Base-by-base conservation (phyloP, 768 basidiomycete genomes). In the Tubosaeta sp. region DNA sequence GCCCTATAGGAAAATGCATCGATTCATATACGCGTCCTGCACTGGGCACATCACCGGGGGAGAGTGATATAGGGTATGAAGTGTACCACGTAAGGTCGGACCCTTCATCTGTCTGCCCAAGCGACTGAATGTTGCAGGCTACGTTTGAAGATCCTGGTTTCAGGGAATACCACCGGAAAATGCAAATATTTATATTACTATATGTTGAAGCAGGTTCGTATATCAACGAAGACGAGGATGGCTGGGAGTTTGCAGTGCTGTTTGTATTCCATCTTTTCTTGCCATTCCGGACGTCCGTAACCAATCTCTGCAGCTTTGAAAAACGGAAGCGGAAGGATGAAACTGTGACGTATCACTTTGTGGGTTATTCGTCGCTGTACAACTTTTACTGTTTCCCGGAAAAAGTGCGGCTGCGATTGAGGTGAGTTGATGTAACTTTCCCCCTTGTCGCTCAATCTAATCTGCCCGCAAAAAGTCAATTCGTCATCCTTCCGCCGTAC, bases 301-400 rank as follows among this genome's bases (percentile, higher is more conserved):
- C 46, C 18, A 18, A 34, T 43, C 6, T 10, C 11, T 22, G 19
- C 61, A 95, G 92, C 47, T 96, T 84, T 65, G 92, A 97, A 69
- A 90, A 87, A 60, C 82, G 91, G 27, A 85, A 82, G 63, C 76
- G 86, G 53, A 76, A 66, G 58, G 73, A 80, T 7, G 70, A 76
- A 54, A 74, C 75, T 3, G 57, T 71, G 13, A 81, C 85, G 6
- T 95, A 96, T 68, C 95, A 97, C 71, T 96, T 98, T 58, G 79
- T 87, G 42, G 95, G 95, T 10, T 99, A 95, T 69, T 89, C 92
- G 4, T 92, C 94, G 1, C 75, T 98, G 34, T 98, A 94, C 66
- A 89, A 90, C 16, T 99, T 99, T 71, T 96, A 93, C 72, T 88
- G 86, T 69, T 98, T 87, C 71, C 96, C 96, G 5, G 95, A 96